phyloP scores from a whole-genome alignment of 345 rosid genomes.

The Heritiera fomes region DNA sequence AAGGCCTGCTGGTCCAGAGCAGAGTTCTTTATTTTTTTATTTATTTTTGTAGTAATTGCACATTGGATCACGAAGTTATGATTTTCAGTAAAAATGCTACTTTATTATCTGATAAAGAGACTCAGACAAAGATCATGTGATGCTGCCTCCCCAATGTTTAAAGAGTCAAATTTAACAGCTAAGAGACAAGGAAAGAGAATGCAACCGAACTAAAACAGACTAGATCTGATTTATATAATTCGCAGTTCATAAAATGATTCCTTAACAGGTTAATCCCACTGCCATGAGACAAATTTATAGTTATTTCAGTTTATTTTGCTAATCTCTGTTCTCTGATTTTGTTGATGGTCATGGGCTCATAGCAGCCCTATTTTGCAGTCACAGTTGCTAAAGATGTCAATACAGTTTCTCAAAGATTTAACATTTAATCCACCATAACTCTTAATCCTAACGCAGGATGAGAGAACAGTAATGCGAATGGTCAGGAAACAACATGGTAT shows the following conservation, averaged over 20 bases:
- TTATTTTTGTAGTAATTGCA: neutral
- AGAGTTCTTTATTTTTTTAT: neutral
- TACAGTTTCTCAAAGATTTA: neutral
- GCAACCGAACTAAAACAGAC: neutral
- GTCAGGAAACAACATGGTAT: neutral
- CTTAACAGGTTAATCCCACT: neutral
- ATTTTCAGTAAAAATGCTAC: constrained; percentile 5
- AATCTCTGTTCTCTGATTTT: neutral
- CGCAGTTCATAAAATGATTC: neutral
- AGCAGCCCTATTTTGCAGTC: neutral
- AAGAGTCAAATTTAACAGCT: neutral
- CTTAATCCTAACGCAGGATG: neutral
- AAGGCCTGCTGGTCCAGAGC: neutral
- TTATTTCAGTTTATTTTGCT: neutral
- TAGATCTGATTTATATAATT: neutral
- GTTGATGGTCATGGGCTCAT: too few species aligned
- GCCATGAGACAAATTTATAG: neutral
- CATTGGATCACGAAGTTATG: constrained; percentile 20
- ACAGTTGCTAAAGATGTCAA: neutral
- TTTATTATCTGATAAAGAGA: neutral
- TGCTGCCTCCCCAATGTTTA: constrained; percentile 8
- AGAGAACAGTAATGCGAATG: neutral
- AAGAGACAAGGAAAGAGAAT: neutral
- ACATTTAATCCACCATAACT: neutral
- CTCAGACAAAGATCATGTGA: constrained; percentile 10